Conservation (phyloP, 345 rosid genomes). For the Chamaenerion angustifolium region DNA sequence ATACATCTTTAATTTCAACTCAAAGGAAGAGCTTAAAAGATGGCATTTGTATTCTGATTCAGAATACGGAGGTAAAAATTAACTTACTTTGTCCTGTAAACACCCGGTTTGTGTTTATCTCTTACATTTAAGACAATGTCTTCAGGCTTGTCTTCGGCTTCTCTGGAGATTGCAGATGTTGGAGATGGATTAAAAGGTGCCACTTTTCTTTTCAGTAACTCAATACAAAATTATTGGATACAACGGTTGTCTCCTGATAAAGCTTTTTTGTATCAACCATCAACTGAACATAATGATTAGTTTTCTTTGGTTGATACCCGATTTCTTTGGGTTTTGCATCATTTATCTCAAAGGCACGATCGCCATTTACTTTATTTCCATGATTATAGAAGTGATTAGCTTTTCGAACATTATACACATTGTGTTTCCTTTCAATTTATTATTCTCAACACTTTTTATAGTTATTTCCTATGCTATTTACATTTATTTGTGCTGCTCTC, state of each 20-base stretch:
- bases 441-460: too few relatives aligned
- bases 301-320: too few relatives aligned
- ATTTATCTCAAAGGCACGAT: too few relatives aligned
- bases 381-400: too few relatives aligned
- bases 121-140: not conserved
- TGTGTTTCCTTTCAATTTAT: too few relatives aligned
- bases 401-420: too few relatives aligned
- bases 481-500: not conserved
- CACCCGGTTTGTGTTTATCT: not conserved
- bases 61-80: slow-evolving; percentile 67
- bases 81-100: slow-evolving; percentile 4
- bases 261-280: too few relatives aligned
- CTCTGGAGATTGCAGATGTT: slow-evolving; percentile 41
- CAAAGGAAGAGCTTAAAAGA: slow-evolving; percentile 63
- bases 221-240: not conserved
- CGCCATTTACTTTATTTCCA: too few relatives aligned
- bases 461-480: not conserved
- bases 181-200: slow-evolving; percentile 30
- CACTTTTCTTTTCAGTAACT: slow-evolving; percentile 4
- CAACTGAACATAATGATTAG: too few relatives aligned
- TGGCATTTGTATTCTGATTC: slow-evolving; percentile 96
- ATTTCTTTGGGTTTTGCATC: too few relatives aligned
- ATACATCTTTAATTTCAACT: slow-evolving; percentile 52
- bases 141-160: slow-evolving; percentile 79
- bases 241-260: not conserved